Evolutionary conservation across 1,284 basidiomycete species (phyloP).

Genomic region (Trichosporon inkin): DNA sequence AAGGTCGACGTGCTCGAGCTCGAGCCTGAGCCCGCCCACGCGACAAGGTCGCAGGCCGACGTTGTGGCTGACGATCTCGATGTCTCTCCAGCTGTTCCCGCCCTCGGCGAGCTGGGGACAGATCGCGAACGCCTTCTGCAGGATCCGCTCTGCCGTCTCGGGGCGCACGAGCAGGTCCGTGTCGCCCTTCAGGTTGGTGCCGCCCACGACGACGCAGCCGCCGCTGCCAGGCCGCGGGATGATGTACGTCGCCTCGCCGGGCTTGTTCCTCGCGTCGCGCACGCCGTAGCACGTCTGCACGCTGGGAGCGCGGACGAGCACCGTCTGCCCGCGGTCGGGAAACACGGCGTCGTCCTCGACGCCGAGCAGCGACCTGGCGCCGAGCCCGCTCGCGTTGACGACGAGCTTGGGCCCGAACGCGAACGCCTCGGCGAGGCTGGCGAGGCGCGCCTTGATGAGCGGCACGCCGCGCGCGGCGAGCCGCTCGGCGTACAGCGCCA

Average conservation of each 20-base stretch:
- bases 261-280: slow-evolving; percentile 13
- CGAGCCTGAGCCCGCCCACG: slow-evolving; percentile 63
- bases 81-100: slow-evolving; percentile 38
- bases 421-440: slow-evolving; percentile 47
- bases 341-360: slow-evolving; percentile 68
- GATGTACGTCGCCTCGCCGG: slow-evolving; percentile 36
- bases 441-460: slow-evolving; percentile 40
- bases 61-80: slow-evolving; percentile 57
- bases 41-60: slow-evolving; percentile 67
- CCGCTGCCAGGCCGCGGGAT: slow-evolving; percentile 48
- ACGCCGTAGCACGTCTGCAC: slow-evolving; percentile 28
- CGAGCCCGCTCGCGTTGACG: slow-evolving; percentile 55
- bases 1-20: slow-evolving; percentile 61
- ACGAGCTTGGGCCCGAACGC: slow-evolving; percentile 39
- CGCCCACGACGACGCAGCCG: slow-evolving; percentile 38
- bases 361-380: slow-evolving; percentile 69
- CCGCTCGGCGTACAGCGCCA: slow-evolving; percentile 36
- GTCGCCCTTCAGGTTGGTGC: slow-evolving; percentile 37
- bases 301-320: slow-evolving; percentile 65
- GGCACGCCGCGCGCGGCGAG: slow-evolving; percentile 36
- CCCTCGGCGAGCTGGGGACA: slow-evolving; percentile 44
- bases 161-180: slow-evolving; percentile 35
- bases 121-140: slow-evolving; percentile 40
- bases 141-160: slow-evolving; percentile 35
- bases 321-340: slow-evolving; percentile 82